Conservation (phyloP, 2,329 filamentous ascomycete species). For the Penicillium digitatum region DNA sequence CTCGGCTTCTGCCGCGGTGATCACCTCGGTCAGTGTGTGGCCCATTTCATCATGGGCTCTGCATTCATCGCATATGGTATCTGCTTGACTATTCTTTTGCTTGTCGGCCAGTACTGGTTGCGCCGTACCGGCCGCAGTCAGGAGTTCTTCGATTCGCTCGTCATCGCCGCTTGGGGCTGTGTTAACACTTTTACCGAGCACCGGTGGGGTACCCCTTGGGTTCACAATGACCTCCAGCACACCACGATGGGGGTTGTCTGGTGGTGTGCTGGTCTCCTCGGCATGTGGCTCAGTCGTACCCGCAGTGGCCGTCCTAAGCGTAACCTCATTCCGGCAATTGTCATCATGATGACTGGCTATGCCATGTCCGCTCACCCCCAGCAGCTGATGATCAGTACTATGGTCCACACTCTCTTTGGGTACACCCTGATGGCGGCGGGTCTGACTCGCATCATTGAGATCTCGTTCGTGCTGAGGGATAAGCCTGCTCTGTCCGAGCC, state of each 20-base stretch:
- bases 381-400: slow-evolving; percentile 73
- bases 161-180: slow-evolving; percentile 93
- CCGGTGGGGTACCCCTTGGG: slow-evolving; percentile 85
- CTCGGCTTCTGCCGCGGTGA: slow-evolving; percentile 91
- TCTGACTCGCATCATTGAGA: slow-evolving; percentile 78
- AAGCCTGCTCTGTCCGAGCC: slow-evolving; percentile 59
- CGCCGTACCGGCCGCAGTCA: slow-evolving; percentile 78
- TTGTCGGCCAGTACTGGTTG: slow-evolving; percentile 87
- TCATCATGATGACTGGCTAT: slow-evolving; percentile 90
- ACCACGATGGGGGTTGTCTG: slow-evolving; percentile 99
- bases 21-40: slow-evolving; percentile 85
- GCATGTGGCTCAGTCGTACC: slow-evolving; percentile 84
- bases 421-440: slow-evolving; percentile 94
- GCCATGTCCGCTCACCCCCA: slow-evolving; percentile 93
- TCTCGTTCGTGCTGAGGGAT: slow-evolving; percentile 81
- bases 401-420: slow-evolving; percentile 84
- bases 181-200: slow-evolving; percentile 99
- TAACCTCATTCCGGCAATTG: slow-evolving; percentile 88
- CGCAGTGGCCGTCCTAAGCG: slow-evolving; percentile 80
- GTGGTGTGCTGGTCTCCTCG: slow-evolving; percentile 90
- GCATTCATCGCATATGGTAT: slow-evolving; percentile 95
- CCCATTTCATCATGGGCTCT: slow-evolving; percentile 98
- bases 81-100: slow-evolving; percentile 74
- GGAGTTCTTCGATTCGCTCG: slow-evolving; percentile 89
- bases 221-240: slow-evolving; percentile 91